Evolutionary conservation across 306 rosid species (phyloP), one percentile per base, ranked within the genome.

Genomic region (Castanopsis chinensis): DNA sequence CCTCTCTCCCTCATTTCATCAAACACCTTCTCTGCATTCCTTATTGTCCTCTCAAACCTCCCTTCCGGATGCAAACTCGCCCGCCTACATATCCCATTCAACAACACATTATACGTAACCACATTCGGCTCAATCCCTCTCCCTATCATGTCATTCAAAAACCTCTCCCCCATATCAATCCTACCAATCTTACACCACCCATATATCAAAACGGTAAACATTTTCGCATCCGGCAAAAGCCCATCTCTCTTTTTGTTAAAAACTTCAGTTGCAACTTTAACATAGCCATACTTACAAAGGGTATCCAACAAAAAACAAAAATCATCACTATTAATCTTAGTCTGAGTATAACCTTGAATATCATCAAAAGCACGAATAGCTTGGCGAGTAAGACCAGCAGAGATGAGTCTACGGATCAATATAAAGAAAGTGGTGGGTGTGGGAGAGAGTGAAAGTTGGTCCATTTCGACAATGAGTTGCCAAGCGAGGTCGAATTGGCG

Each of bases 131-230:
- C 97, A 41, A 92, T 68, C 15, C 98, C 91, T 0, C 21, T 79
- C 54, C 76, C 80, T 33, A 85, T 76, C 98, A 94, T 94, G 81
- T 94, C 97, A 0, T 64, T 74, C 45, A 94, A 52, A 69, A 94
- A 89, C 69, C 86, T 81, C 68, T 85, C 83, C 0, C 86, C 97
- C 80, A 80, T 88, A 19, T 88, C 81, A 7, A 87, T 77, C 11
- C 89, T 78, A 17, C 95, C 89, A 21, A 92, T 27, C 64, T 92
- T 94, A 73, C 99, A 94, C 97, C 99, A 94, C 18, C 99, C 99
- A 45, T 85, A 89, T 0, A 94, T 79, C 90, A 94, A 80, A 80
- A 90, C 83, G 1, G 99, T 92, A 82, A 88, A 94, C 81, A 89
- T 80, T 75, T 90, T 94, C 23, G 52, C 84, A 68, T 85, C 90